Conservation (phyloP, 1,284 basidiomycete genomes). For the Ganoderma sp. region DNA sequence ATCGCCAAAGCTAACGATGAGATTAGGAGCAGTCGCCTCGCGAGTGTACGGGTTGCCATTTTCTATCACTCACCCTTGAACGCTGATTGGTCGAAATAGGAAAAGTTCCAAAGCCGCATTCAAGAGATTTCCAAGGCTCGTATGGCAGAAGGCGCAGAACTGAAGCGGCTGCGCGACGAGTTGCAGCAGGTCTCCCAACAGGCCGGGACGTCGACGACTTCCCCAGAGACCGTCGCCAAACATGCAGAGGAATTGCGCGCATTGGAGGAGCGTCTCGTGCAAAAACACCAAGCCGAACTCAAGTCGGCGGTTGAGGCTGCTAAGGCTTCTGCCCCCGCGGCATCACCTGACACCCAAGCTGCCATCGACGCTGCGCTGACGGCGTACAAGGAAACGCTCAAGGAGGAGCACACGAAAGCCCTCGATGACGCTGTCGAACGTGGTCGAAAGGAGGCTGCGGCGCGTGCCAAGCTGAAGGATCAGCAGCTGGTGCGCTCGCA, state of each 20-base stretch:
- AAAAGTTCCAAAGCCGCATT: constrained; percentile 52
- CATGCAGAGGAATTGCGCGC: constrained; percentile 65
- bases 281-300: constrained; percentile 62
- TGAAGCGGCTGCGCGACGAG: constrained; percentile 59
- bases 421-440: constrained; percentile 68
- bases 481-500: constrained; percentile 63
- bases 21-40: constrained; percentile 47
- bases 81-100: constrained; percentile 37
- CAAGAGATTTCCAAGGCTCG: constrained; percentile 46
- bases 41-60: constrained; percentile 40
- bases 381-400: constrained; percentile 52
- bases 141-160: constrained; percentile 51
- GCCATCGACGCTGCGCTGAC: constrained; percentile 57
- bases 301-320: constrained; percentile 53
- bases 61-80: background rate
- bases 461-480: constrained; percentile 73
- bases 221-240: constrained; percentile 49
- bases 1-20: constrained; percentile 55
- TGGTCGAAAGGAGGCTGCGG: constrained; percentile 63
- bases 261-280: constrained; percentile 56
- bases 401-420: constrained; percentile 57
- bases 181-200: constrained; percentile 42
- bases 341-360: constrained; percentile 47
- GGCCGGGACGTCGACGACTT: constrained; percentile 31
- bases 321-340: constrained; percentile 27